Base-by-base conservation (phyloP, 202 grass and related monocot species). In the Schoenoplectus tabernaemontani region DNA sequence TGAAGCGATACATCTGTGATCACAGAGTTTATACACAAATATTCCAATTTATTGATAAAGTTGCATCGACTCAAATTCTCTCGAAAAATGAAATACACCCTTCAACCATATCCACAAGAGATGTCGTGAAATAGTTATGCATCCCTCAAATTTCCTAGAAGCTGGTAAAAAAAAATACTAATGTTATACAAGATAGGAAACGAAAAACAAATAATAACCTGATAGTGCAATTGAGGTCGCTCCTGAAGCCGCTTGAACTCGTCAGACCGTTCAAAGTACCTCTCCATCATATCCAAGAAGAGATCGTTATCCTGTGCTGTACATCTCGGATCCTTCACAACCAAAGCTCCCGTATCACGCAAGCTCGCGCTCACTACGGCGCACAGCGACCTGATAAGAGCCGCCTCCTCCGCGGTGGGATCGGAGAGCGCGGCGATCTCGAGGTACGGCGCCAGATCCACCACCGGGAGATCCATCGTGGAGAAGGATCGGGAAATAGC, bases 261-360 rank as follows among this genome's bases (percentile, higher is more conserved):
- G 44, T 82, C 90, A 42, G 96, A 88, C 81, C 85, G 84, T 81
- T 84, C 86, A 76, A 99, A 99, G 69, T 96, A 99, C 53, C 86
- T 64, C 83, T 99, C 96, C 83, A 93, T 91, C 88, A 99, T 93
- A 72, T 96, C 92, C 51, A 99, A 85, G 82, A 99, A 99, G 17
- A 81, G 81, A 74, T 99, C 90, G 82, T 99, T 99, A 82, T 96
- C 96, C 76, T 82, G 78, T 26, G 88, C 96, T 51, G 96, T 86
- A 75, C 96, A 99, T 46, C 92, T 85, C 44, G 96, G 96, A 76
- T 99, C 96, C 92, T 87, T 99, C 20, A 99, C 92, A 69, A 99
- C 87, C 82, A 96, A 82, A 7, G 90, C 96, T 48, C 96, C 96
- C 19, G 92, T 96, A 48, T 99, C 90, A 38, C 88, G 88, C 6